Conservation (phyloP, 257 asterid genomes). For the Solanum paucissectum region DNA sequence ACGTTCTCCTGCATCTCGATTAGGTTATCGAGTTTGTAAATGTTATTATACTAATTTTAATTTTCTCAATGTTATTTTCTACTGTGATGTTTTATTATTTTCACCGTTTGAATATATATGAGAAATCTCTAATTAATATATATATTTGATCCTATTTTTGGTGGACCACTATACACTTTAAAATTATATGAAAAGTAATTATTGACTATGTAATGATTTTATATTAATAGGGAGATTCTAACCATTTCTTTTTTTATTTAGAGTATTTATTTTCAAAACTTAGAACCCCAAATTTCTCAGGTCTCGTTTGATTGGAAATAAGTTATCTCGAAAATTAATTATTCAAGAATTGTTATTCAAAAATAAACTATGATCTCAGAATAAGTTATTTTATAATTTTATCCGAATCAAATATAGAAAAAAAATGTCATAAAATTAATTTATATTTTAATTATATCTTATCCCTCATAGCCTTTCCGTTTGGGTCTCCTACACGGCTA, state of each 20-base stretch:
- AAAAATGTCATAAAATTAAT: no score
- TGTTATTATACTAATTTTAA: neutral
- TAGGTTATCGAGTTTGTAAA: constrained; percentile 7
- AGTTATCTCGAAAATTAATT: no score
- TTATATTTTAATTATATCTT: no score
- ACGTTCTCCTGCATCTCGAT: constrained; percentile 12
- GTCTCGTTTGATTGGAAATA: neutral
- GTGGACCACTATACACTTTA: neutral
- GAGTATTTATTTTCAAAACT: neutral
- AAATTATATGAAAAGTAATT: neutral
- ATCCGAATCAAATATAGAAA: neutral
- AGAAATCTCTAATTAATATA: neutral
- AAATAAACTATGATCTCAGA: no score
- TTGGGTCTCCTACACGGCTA: neutral
- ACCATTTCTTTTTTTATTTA: neutral
- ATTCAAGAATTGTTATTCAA: accelerated
- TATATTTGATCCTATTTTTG: neutral
- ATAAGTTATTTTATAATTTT: neutral
- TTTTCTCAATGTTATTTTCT: neutral
- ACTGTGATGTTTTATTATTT: neutral
- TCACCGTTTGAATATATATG: neutral
- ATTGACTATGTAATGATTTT: neutral
- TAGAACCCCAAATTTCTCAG: neutral
- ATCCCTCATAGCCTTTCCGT: neutral
- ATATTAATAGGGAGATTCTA: neutral